Percentiles rank a stretch among this genome's conserved stretches.
Conservation (phyloP, 192 early-diverging fungal genomes). For the Backusella westeae region DNA sequence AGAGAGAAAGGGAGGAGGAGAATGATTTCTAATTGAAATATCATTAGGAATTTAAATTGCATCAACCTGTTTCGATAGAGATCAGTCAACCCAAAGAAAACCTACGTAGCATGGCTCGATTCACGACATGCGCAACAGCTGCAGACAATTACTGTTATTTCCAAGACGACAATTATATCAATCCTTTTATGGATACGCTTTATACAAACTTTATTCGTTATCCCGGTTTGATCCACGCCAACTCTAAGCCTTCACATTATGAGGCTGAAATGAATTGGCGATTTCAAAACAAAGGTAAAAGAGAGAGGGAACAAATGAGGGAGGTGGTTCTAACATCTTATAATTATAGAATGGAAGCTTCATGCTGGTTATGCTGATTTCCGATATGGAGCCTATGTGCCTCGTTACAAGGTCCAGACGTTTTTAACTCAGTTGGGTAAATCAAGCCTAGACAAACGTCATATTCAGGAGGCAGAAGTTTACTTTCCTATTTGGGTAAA, state of each 20-base stretch:
- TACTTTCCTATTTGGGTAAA: constrained; percentile 63
- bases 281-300: constrained; percentile 49
- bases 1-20: not conserved
- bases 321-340: not conserved
- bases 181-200: constrained; percentile 51
- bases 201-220: constrained; percentile 56
- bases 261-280: constrained; percentile 51
- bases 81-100: constrained; percentile 48
- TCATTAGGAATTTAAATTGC: constrained; percentile 31
- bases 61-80: constrained; percentile 19
- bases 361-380: constrained; percentile 57
- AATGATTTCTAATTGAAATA: not conserved
- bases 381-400: constrained; percentile 47
- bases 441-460: constrained; percentile 44
- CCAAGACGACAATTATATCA: constrained; percentile 53
- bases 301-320: no score
- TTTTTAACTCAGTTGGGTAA: constrained; percentile 52
- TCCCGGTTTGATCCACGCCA: constrained; percentile 54
- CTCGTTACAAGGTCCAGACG: constrained; percentile 46
- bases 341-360: constrained; percentile 39
- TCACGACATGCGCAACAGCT: constrained; percentile 51
- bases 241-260: constrained; percentile 46
- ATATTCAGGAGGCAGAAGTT: constrained; percentile 44
- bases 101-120: constrained; percentile 51
- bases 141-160: constrained; percentile 55